Conservation (phyloP, 2,329 filamentous ascomycete species). For the Ascochyta rabiei region DNA sequence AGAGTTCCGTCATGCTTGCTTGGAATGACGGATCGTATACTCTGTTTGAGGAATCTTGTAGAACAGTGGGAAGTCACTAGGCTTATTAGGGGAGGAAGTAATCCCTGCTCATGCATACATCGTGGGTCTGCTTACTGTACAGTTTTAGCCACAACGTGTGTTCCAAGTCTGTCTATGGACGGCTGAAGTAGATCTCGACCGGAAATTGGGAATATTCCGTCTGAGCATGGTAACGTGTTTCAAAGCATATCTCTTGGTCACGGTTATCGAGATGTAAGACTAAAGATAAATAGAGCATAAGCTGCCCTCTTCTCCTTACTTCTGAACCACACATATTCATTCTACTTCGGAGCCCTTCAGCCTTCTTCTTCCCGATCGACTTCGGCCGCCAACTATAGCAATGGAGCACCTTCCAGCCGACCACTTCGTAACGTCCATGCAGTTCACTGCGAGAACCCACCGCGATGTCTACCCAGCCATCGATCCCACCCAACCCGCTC, state of each 20-base stretch:
- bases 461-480: conserved; percentile 50
- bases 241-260: neutral
- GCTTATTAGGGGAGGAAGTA: neutral
- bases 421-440: conserved; percentile 21
- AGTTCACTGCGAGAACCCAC: conserved; percentile 32
- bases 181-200: neutral
- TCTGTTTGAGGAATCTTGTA: neutral
- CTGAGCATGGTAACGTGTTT: neutral
- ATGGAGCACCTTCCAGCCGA: conserved; percentile 27
- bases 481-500: conserved; percentile 41
- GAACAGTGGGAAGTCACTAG: neutral
- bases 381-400: neutral
- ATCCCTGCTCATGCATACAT: conserved; percentile 2
- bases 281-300: neutral
- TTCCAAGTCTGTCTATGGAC: neutral
- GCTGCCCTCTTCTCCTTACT: neutral
- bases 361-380: no score
- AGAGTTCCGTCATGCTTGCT: neutral
- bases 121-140: neutral
- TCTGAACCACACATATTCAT: no score
- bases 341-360: no score
- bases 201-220: neutral
- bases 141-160: neutral
- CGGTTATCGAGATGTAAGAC: neutral
- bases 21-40: neutral